Evolutionary conservation across 352 stramenopile species (phyloP).

Genomic region (Globisporangium rhizosaccharum): DNA sequence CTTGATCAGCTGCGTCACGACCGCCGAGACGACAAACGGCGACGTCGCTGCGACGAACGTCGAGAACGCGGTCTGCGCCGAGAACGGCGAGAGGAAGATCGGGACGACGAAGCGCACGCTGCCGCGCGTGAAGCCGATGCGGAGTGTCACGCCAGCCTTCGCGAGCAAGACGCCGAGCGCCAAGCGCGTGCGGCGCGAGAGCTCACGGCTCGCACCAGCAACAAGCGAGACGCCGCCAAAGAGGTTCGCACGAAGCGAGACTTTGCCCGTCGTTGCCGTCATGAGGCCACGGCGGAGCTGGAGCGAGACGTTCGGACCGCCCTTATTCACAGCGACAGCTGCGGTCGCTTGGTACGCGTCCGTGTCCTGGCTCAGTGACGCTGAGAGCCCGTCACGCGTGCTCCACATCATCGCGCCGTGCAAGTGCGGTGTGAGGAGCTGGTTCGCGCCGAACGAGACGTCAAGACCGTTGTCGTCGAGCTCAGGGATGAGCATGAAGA

Average conservation of each 20-base stretch:
- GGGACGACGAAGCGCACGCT: constrained; percentile 79
- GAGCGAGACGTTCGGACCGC: constrained; percentile 54
- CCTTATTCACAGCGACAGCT: constrained; percentile 37
- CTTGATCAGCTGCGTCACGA: constrained; percentile 62
- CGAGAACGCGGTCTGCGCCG: constrained; percentile 52
- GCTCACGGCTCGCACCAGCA: constrained; percentile 42
- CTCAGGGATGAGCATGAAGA: constrained; percentile 71
- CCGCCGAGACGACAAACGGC: constrained; percentile 57
- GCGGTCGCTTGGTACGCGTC: constrained; percentile 30
- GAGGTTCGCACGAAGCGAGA: constrained; percentile 48
- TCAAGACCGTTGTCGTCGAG: constrained; percentile 67
- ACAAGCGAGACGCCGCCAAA: constrained; percentile 42
- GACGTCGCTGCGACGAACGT: constrained; percentile 72
- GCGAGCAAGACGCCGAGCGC: constrained; percentile 56
- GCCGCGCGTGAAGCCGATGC: constrained; percentile 66
- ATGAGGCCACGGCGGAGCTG: constrained; percentile 38
- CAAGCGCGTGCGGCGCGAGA: constrained; percentile 53
- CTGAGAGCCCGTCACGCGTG: constrained; percentile 70
- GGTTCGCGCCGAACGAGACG: constrained; percentile 66
- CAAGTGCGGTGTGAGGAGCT: constrained; percentile 50
- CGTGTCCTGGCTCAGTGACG: constrained; percentile 48
- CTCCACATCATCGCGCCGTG: constrained; percentile 80
- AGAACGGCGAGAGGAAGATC: constrained; percentile 78
- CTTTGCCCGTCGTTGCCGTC: constrained; percentile 36
- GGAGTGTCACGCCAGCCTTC: constrained; percentile 51